Evolutionary conservation across 768 basidiomycete genomes (phyloP).

Genomic region (Boletellus ananiceps): DNA sequence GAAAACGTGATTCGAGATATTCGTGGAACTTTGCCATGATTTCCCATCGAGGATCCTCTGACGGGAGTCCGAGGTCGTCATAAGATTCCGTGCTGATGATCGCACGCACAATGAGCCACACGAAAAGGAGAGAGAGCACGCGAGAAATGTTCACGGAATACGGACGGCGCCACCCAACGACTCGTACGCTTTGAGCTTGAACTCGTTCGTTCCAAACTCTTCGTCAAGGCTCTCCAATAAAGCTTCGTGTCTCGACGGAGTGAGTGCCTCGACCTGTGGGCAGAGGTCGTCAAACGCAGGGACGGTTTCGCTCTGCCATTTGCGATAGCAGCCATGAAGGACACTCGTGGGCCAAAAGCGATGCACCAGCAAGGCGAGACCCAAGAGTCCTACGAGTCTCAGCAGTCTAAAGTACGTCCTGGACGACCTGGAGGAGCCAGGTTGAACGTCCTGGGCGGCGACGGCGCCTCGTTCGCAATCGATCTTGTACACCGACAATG

Average conservation of each 20-base stretch:
- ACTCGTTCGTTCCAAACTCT: slow-evolving; percentile 19
- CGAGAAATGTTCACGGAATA: slow-evolving; percentile 24
- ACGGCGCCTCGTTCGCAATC: slow-evolving; percentile 13
- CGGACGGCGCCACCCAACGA: slow-evolving; percentile 35
- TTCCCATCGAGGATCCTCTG: slow-evolving; percentile 43
- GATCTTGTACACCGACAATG: not conserved
- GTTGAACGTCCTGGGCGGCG: not conserved
- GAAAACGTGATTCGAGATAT: slow-evolving; percentile 45
- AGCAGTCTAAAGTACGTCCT: not conserved
- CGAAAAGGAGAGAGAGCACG: too few relatives aligned
- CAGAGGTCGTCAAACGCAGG: slow-evolving; percentile 17
- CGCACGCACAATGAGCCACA: not conserved
- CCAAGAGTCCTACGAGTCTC: slow-evolving; percentile 7
- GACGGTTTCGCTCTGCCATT: not conserved
- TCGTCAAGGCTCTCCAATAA: slow-evolving; percentile 25
- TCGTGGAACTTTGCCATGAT: slow-evolving; percentile 23
- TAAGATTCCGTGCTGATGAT: slow-evolving; percentile 46
- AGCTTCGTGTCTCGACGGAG: slow-evolving; percentile 8
- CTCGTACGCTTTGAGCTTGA: slow-evolving; percentile 29
- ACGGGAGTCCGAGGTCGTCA: slow-evolving; percentile 46
- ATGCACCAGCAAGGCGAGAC: slow-evolving; percentile 3
- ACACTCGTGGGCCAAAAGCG: slow-evolving; percentile 5
- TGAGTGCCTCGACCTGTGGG: slow-evolving; percentile 23
- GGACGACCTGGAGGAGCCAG: not conserved
- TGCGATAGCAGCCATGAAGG: not conserved